Evolutionary conservation across 305 asterid genomes (phyloP).

Genomic region (Fraxinus baroniana): DNA sequence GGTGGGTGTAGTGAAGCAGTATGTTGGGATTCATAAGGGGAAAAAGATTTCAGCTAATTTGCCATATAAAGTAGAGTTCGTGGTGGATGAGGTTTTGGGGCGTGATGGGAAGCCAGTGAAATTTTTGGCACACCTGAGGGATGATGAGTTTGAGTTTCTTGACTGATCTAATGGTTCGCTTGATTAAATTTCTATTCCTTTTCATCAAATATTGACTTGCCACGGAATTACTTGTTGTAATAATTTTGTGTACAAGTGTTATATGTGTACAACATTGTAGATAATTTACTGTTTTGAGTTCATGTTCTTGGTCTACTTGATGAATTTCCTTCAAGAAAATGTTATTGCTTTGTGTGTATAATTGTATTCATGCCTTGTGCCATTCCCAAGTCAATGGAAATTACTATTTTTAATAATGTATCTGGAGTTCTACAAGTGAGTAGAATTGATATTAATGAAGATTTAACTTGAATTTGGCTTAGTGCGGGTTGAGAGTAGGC

Average conservation of each 20-base stretch:
- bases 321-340: conserved; percentile 4
- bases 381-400: not conserved
- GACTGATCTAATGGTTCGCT: conserved; percentile 38
- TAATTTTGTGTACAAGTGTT: conserved; percentile 19
- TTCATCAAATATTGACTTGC: not conserved
- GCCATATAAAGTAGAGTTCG: conserved; percentile 80
- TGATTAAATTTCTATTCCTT: not conserved
- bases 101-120: conserved; percentile 65
- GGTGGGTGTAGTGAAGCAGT: conserved; percentile 75
- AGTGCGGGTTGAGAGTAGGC: conserved; percentile 9
- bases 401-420: not conserved
- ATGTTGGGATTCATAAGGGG: conserved; percentile 71
- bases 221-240: conserved; percentile 22
- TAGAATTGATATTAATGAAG: too few species aligned
- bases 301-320: conserved; percentile 11
- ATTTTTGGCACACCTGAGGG: conserved; percentile 74
- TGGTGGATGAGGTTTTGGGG: conserved; percentile 48
- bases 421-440: not conserved
- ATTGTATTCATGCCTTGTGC: not conserved
- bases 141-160: conserved; percentile 90
- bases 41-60: conserved; percentile 75
- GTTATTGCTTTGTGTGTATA: not conserved
- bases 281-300: conserved; percentile 29
- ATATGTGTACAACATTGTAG: conserved; percentile 30
- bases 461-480: conserved; percentile 17